phyloP scores from a whole-genome alignment of 192 early-diverging fungal species.

The Kickxella alabastrina region DNA sequence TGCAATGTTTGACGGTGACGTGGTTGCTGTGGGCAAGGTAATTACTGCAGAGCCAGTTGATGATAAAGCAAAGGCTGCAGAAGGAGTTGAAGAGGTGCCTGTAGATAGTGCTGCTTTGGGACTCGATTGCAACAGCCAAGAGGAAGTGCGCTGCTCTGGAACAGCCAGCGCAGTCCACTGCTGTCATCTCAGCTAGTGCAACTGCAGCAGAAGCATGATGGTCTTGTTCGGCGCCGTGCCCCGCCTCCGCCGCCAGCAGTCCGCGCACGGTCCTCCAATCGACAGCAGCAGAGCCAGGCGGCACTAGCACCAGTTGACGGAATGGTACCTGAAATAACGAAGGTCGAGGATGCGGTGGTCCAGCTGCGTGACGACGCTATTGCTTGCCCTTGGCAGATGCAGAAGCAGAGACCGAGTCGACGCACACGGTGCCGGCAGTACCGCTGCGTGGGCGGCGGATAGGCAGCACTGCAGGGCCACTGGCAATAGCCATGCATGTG shows the following conservation, averaged over 20 bases:
- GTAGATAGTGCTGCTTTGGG: too few relatives aligned
- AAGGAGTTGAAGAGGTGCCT: too few relatives aligned
- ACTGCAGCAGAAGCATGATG: conserved; percentile 17
- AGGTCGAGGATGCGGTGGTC: neutral
- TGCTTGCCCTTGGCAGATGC: neutral
- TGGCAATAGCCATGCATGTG: conserved; percentile 28
- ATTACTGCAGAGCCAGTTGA: neutral
- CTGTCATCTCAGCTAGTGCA: neutral
- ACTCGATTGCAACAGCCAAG: too few relatives aligned
- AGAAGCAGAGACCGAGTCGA: neutral
- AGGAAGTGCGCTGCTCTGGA: too few relatives aligned
- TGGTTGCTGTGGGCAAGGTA: neutral
- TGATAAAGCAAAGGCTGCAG: neutral
- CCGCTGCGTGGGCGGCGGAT: conserved; percentile 26
- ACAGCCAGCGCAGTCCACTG: neutral
- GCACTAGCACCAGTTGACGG: conserved; percentile 5
- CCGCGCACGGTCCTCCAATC: conserved; percentile 15
- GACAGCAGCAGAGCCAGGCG: conserved; percentile 7
- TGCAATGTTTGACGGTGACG: neutral
- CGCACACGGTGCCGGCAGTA: conserved; percentile 4
- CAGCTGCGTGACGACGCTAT: neutral
- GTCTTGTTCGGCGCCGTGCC: conserved; percentile 36
- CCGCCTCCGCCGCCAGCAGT: conserved; percentile 21
- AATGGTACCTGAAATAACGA: too few relatives aligned
- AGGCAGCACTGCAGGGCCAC: conserved; percentile 15